Conservation (phyloP, 2,329 filamentous ascomycete species). For the Atkinsonella texensis region DNA sequence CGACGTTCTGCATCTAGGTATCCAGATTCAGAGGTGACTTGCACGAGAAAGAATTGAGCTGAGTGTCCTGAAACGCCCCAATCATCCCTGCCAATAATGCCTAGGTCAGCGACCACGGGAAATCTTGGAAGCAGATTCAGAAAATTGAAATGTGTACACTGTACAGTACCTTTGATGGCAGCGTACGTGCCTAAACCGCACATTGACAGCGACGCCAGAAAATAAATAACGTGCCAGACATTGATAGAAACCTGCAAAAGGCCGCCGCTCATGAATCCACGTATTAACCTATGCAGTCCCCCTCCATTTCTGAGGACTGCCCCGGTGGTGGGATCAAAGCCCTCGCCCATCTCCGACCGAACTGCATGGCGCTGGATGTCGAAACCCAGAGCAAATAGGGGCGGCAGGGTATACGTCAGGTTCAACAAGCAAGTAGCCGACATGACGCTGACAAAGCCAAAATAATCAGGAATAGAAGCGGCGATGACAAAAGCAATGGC, state of each 20-base stretch:
- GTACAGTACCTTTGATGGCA: slow-evolving; percentile 5
- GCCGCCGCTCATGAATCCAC: slow-evolving; percentile 7
- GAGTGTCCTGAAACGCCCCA: slow-evolving; percentile 9
- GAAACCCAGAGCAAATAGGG: slow-evolving; percentile 15
- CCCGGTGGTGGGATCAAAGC: slow-evolving; percentile 9
- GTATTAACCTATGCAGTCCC: slow-evolving; percentile 3
- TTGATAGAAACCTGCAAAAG: slow-evolving; percentile 5
- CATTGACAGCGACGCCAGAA: slow-evolving; percentile 8
- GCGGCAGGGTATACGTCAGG: slow-evolving; percentile 48
- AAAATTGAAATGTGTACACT: neutral
- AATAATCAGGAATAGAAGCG: slow-evolving; percentile 40
- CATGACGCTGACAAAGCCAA: slow-evolving; percentile 34
- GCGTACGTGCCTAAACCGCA: slow-evolving; percentile 9
- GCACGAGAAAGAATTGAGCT: slow-evolving; percentile 11
- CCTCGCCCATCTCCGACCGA: slow-evolving; percentile 8
- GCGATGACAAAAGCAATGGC: slow-evolving; percentile 40
- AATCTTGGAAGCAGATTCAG: too few relatives aligned
- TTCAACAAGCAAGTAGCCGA: slow-evolving; percentile 42
- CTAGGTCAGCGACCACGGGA: too few relatives aligned
- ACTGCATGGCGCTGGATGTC: slow-evolving; percentile 11
- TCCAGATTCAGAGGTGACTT: slow-evolving; percentile 9
- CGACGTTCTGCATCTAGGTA: neutral
- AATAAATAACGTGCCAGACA: slow-evolving; percentile 7
- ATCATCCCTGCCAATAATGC: slow-evolving; percentile 3
- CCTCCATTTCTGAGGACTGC: slow-evolving; percentile 3